A percentile compares a stretch with the other conserved stretches of the same genome.
Evolutionary conservation across 2,329 filamentous ascomycete species (phyloP).

Genomic region (Grosmannia clavigera): DNA sequence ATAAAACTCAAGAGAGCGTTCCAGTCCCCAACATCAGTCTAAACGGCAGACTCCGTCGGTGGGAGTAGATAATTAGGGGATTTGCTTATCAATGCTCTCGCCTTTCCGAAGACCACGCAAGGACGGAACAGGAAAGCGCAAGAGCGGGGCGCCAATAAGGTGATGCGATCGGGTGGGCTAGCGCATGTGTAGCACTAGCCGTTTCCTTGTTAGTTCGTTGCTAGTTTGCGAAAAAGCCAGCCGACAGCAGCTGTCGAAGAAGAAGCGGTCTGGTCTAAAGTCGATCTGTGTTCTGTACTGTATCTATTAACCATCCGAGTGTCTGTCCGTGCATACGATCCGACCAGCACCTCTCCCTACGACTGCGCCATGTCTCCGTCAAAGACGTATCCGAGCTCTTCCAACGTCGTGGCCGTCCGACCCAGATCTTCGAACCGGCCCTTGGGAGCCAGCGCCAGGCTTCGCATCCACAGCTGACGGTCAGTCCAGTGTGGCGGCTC

Average conservation of each 20-base stretch:
- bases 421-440: slow-evolving; percentile 57
- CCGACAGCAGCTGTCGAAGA: not conserved
- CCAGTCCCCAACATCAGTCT: not conserved
- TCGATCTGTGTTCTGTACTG: not conserved
- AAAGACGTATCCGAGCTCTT: slow-evolving; percentile 61
- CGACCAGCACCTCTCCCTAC: not conserved
- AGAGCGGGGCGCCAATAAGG: slow-evolving; percentile 4
- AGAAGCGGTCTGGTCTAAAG: too few species aligned
- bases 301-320: not conserved
- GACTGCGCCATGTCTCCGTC: slow-evolving; percentile 11
- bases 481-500: slow-evolving; percentile 59
- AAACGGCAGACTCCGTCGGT: not conserved
- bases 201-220: not conserved
- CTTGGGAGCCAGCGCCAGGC: slow-evolving; percentile 56
- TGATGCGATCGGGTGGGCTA: not conserved
- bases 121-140: not conserved
- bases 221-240: not conserved
- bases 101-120: too few species aligned
- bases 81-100: not conserved
- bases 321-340: too few species aligned
- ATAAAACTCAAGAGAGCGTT: not conserved
- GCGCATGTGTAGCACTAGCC: not conserved
- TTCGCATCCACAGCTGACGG: slow-evolving; percentile 59
- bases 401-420: slow-evolving; percentile 48
- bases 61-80: not conserved